Evolutionary conservation across 768 basidiomycete species (phyloP), one percentile per base, ranked within the genome.

Genomic region (Podaxis sp.): DNA sequence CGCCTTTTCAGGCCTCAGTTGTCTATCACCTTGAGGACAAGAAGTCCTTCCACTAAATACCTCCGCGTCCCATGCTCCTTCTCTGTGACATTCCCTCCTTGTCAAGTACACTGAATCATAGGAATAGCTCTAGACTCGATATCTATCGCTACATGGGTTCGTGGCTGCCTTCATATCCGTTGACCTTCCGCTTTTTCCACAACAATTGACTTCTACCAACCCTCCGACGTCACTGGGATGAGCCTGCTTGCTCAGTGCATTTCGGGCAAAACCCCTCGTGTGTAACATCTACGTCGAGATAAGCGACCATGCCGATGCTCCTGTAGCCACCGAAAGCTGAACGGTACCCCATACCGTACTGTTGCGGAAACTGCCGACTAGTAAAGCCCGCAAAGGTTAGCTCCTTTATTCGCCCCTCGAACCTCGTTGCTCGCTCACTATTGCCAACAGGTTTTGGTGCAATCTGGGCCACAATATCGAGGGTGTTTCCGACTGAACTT

Each of bases 401-500:
- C 47, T 61, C 50, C 44, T 61, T 63, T 23, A 3, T 37, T 36
- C 9, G 6, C 18, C 18, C 25, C 23, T 14, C 27, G 23, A 32
- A 35, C 21, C 16, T 32, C 36, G 16, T 13, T n/a, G 25, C 13
- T 35, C 54, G 72, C 88, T 75, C 71, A 91, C 89, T 88, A 88
- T 72, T 89, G 88, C 89, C 89, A 90, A 69, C 89, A 90, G 25
- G 84, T 85, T 25, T 69, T 75, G 32, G 69, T 75, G 73, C 89
- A 91, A 28, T 77, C 72, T 25, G 85, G 81, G 4, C 80, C 79
- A 67, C 89, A 91, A 61, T 83, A 74, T 27, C 55, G 64, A 32
- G 86, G 86, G 72, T 91, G 89, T 16, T 72, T 71, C 9, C 80
- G 74, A 65, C 89, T 90, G 76, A 91, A 91, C 71, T 80, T 89